Evolutionary conservation across 2,329 filamentous ascomycete genomes (phyloP).

Genomic region (Trichoderma semiorbis): DNA sequence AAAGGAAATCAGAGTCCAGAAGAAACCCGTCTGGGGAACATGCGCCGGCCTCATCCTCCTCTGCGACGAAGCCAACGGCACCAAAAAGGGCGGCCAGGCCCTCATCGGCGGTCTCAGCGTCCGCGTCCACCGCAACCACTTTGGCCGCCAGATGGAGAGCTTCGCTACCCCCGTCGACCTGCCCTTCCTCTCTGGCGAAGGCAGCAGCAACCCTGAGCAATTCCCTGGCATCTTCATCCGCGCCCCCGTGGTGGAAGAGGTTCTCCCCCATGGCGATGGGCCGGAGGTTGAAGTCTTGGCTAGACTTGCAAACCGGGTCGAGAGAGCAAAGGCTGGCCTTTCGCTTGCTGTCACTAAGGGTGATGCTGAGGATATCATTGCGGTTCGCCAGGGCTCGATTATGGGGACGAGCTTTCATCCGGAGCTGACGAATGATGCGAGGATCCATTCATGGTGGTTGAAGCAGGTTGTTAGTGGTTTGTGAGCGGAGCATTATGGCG

Average conservation of each 20-base stretch:
- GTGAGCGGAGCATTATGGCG: conserved; percentile 13
- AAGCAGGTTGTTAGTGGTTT: conserved; percentile 49
- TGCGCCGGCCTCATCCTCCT: conserved; percentile 93
- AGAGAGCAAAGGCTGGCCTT: conserved; percentile 37
- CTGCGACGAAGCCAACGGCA: conserved; percentile 80
- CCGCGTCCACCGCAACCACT: conserved; percentile 89
- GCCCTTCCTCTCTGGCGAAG: conserved; percentile 57
- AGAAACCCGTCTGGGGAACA: conserved; percentile 90
- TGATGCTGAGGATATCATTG: conserved; percentile 74
- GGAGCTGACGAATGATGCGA: conserved; percentile 80
- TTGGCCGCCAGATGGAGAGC: conserved; percentile 88
- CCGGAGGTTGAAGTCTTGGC: conserved; percentile 38
- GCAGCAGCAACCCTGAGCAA: conserved; percentile 26
- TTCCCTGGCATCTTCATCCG: conserved; percentile 91
- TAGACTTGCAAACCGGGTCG: conserved; percentile 20
- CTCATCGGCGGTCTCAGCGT: conserved; percentile 90
- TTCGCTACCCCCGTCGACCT: conserved; percentile 75
- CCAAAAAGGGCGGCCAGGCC: conserved; percentile 88
- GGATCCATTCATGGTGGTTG: conserved; percentile 95
- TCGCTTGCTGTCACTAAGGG: conserved; percentile 37
- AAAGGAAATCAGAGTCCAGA: conserved; percentile 52
- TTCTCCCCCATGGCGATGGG: conserved; percentile 44
- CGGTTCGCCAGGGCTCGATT: conserved; percentile 85
- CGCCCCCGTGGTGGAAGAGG: conserved; percentile 84
- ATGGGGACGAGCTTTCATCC: conserved; percentile 96